Evolutionary conservation across 306 rosid species (phyloP), one percentile per base, ranked within the genome.

Genomic region (Glycine tomentella): DNA sequence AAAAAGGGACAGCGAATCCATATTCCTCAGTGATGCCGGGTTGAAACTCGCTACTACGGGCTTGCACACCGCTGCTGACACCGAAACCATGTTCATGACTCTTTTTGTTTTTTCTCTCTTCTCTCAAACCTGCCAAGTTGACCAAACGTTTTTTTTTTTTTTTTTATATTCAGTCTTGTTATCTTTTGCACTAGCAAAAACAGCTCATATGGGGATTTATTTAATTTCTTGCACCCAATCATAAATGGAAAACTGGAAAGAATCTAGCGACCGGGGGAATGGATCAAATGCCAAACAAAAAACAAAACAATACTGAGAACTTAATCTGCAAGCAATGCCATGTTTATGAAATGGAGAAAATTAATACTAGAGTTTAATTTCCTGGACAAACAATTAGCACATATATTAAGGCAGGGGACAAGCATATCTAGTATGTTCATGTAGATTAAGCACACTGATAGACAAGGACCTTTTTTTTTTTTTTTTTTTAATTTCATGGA

Each of bases 1-100:
- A 25, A 87, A 91, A 36, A 88, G 49, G 9, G 88, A 74, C 15
- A 90, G 58, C 4, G 87, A 69, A 6, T 80, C 80, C 76, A 81
- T 25, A 25, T 25, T 73, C 69, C 68, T 81, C 10, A 89, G 66
- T 4, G 10, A 8, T 46, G 79, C 77, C 8, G 80, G 72, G 73
- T 88, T 83, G 73, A 90, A 87, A 66, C 73, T 72, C 59, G 84
- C 81, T 5, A 1, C 31, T 25, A 83, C 52, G 12, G 92, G 87
- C 75, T 87, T 90, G 90, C 89, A 89, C 3, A 64, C 2, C 69
- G 31, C 40, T 4, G 59, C 52, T 55, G 87, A 40, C 10, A 73
- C 61, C 14, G 80, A 80, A 9, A 86, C 40, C 5, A 56, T 78
- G 59, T 70, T 81, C 70, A 64, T 64, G 84, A 57, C 81, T 34